phyloP scores from a whole-genome alignment of 2,329 filamentous ascomycete genomes.

The Cadophora sp. region DNA sequence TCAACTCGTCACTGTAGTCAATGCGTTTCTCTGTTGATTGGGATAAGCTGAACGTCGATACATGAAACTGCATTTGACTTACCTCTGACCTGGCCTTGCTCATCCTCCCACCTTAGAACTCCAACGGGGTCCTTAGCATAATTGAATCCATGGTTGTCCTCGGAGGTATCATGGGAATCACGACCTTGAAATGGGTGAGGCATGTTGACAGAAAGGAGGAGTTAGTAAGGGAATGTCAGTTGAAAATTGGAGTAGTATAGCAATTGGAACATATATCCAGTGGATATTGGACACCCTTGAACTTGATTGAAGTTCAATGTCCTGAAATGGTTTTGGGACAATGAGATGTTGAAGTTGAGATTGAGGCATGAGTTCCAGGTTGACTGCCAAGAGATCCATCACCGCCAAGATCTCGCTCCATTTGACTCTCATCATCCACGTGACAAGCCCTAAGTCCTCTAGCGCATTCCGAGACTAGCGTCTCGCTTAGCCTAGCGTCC shows the following conservation, averaged over 20 bases:
- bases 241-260: slow-evolving; percentile 21
- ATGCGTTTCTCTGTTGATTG: slow-evolving; percentile 7
- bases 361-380: no score
- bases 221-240: slow-evolving; percentile 17
- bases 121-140: slow-evolving; percentile 18
- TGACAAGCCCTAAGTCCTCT: slow-evolving; percentile 17
- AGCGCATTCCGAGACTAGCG: not conserved
- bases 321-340: not conserved
- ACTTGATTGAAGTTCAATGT: slow-evolving; percentile 12
- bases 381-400: not conserved
- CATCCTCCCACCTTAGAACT: slow-evolving; percentile 17
- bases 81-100: slow-evolving; percentile 12
- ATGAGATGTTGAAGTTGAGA: not conserved
- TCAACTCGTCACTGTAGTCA: slow-evolving; percentile 1
- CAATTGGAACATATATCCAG: slow-evolving; percentile 15
- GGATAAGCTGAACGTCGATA: not conserved
- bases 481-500: slow-evolving; percentile 20
- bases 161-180: not conserved
- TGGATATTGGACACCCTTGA: slow-evolving; percentile 27
- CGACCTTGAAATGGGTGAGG: not conserved
- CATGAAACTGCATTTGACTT: not conserved
- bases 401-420: not conserved
- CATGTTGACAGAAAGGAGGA: slow-evolving; percentile 11
- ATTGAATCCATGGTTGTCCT: not conserved
- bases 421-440: not conserved